Conservation (phyloP, 345 rosid species). For the Euphorbia tirucalli region DNA sequence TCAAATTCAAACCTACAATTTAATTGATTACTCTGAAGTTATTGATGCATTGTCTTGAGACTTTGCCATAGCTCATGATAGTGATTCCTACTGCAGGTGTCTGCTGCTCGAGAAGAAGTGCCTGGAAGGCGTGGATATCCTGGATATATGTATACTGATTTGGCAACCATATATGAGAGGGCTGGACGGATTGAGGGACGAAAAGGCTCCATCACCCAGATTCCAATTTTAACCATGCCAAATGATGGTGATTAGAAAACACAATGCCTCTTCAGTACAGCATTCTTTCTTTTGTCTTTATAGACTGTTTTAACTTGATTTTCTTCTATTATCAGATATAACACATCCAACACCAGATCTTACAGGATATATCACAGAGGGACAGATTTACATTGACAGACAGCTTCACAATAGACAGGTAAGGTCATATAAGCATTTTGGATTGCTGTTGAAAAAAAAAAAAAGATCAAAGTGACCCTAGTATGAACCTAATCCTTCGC, state of each 20-base stretch:
- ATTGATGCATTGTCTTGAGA: not conserved
- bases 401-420: constrained; percentile 88
- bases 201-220: constrained; percentile 96
- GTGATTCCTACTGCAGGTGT: constrained; percentile 58
- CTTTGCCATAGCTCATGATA: constrained; percentile 9
- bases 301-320: not conserved
- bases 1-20: not conserved
- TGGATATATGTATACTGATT: constrained; percentile 99
- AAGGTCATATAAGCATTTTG: constrained; percentile 12
- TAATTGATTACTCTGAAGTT: not conserved
- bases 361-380: constrained; percentile 98
- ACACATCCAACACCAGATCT: constrained; percentile 99
- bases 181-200: constrained; percentile 99
- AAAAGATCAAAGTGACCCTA: not conserved
- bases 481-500: not conserved
- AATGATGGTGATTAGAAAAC: constrained; percentile 67
- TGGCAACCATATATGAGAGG: constrained; percentile 96
- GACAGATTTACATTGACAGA: constrained; percentile 84
- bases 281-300: constrained; percentile 5
- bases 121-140: constrained; percentile 99
- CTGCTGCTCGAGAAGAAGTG: constrained; percentile 99
- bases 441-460: not conserved
- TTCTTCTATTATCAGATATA: constrained; percentile 55
- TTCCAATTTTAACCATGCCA: constrained; percentile 99
- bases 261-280: not conserved